These are phyloP conservation scores for Candida railenensis DNA, from an alignment of 805 yeast genomes.

Conservation along the genomic window DNA sequence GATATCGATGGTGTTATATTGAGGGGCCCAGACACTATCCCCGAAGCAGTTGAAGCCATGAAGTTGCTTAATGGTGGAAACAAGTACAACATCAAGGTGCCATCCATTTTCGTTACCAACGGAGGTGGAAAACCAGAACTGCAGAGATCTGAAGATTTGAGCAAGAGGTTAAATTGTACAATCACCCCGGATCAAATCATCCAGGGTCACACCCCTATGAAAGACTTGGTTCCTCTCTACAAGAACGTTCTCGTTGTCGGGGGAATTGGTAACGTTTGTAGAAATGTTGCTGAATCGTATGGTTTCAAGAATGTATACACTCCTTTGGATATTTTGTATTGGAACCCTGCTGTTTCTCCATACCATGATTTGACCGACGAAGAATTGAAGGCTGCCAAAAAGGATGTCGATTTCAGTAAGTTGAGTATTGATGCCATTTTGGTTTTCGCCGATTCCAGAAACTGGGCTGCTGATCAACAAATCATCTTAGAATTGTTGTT, in stretches of 20 bases:
- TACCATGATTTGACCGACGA: constrained; percentile 77
- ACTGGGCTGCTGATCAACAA: constrained; percentile 93
- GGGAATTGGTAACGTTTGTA: constrained; percentile 81
- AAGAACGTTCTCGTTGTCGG: constrained; percentile 83
- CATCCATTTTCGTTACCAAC: constrained; percentile 83
- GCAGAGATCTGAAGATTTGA: constrained; percentile 69
- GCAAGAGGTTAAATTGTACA: constrained; percentile 55
- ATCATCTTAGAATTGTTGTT: constrained; percentile 78
- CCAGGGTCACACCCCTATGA: constrained; percentile 94
- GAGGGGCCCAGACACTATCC: constrained; percentile 80
- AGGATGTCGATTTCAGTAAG: constrained; percentile 63
- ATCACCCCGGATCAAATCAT: constrained; percentile 78
- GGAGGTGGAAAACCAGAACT: constrained; percentile 89
- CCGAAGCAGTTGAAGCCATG: constrained; percentile 75
- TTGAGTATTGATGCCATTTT: constrained; percentile 74
- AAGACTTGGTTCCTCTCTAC: constrained; percentile 66
- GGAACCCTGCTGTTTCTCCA: constrained; percentile 86
- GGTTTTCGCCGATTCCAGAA: constrained; percentile 89
- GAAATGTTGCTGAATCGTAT: constrained; percentile 78
- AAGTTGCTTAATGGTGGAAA: constrained; percentile 74
- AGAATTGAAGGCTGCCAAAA: constrained; percentile 52
- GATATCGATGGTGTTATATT: constrained; percentile 92
- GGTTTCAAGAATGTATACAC: constrained; percentile 83
- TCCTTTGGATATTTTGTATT: constrained; percentile 77
- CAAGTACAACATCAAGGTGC: constrained; percentile 72